These are phyloP conservation scores for Physcomitrium patens DNA, from an alignment of 225 moss, liverwort and hornwort genomes.

Conservation along the genomic window DNA sequence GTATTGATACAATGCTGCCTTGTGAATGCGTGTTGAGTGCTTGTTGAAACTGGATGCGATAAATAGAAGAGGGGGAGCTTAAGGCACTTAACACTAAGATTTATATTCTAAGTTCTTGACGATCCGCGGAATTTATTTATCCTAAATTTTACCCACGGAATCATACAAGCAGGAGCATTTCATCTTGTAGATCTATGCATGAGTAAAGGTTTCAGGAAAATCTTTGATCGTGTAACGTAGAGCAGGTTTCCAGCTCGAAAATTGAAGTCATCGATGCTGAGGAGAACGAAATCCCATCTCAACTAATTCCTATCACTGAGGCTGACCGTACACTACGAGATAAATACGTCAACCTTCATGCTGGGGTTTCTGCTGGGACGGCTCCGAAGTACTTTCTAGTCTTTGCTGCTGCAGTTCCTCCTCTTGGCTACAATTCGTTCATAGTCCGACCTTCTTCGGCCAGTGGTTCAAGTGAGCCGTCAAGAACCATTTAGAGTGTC, in stretches of 20 bases:
- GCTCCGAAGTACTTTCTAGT: conserved; percentile 46
- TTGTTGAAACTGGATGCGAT: not conserved
- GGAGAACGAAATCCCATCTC: conserved; percentile 58
- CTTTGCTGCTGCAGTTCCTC: conserved; percentile 67
- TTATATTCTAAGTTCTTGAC: not conserved
- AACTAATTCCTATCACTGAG: conserved; percentile 58
- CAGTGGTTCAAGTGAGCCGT: conserved; percentile 34
- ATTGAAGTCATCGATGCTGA: conserved; percentile 61
- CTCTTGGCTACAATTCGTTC: conserved; percentile 66
- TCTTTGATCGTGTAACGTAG: not conserved
- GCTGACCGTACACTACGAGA: conserved; percentile 44
- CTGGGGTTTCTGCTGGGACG: conserved; percentile 38
- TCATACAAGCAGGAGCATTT: not conserved
- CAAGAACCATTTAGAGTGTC: not conserved
- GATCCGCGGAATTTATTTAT: too few relatives aligned
- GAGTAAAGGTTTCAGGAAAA: not conserved
- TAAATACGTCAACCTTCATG: conserved; percentile 50
- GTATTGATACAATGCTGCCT: not conserved
- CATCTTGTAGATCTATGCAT: not conserved
- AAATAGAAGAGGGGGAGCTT: not conserved
- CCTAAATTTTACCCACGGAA: too few relatives aligned
- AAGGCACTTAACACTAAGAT: not conserved
- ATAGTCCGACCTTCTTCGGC: conserved; percentile 40
- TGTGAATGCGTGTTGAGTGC: not conserved
- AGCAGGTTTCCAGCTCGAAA: conserved; percentile 51